A percentile compares a stretch with the other conserved stretches of the same genome.
phyloP scores from a whole-genome alignment of 768 basidiomycete species.

The Lactarius indigo region DNA sequence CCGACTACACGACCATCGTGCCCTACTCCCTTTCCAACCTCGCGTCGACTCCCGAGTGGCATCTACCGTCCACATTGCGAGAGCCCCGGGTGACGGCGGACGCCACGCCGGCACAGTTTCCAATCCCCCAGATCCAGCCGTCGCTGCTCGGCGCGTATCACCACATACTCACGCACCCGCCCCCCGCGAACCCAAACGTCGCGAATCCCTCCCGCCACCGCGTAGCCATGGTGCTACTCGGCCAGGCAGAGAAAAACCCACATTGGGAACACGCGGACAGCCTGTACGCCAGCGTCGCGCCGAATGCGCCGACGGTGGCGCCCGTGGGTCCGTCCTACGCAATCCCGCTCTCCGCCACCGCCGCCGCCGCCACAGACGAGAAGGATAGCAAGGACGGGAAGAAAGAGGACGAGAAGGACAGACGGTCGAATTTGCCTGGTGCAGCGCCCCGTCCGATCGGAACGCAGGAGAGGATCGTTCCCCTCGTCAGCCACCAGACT shows the following conservation, averaged over 20 bases:
- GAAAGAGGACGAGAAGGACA: conserved; percentile 53
- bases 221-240: conserved; percentile 68
- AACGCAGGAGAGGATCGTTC: conserved; percentile 51
- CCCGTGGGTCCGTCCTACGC: conserved; percentile 67
- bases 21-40: conserved; percentile 75
- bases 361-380: conserved; percentile 34
- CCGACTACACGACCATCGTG: conserved; percentile 68
- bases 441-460: conserved; percentile 41
- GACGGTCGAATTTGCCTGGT: conserved; percentile 40
- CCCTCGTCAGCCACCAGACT: conserved; percentile 59
- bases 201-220: conserved; percentile 65
- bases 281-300: conserved; percentile 54
- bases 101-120: conserved; percentile 32
- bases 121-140: conserved; percentile 57
- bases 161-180: conserved; percentile 71
- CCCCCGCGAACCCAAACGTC: conserved; percentile 43
- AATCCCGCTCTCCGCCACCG: conserved; percentile 40
- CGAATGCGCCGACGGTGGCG: conserved; percentile 58
- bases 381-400: conserved; percentile 56
- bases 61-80: conserved; percentile 45
- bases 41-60: conserved; percentile 62
- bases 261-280: conserved; percentile 66
- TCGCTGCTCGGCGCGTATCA: conserved; percentile 69
- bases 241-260: conserved; percentile 50
- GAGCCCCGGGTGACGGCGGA: conserved; percentile 13